phyloP scores from a whole-genome alignment of 148 eudicot species.

The Fagopyrum homotropicum region DNA sequence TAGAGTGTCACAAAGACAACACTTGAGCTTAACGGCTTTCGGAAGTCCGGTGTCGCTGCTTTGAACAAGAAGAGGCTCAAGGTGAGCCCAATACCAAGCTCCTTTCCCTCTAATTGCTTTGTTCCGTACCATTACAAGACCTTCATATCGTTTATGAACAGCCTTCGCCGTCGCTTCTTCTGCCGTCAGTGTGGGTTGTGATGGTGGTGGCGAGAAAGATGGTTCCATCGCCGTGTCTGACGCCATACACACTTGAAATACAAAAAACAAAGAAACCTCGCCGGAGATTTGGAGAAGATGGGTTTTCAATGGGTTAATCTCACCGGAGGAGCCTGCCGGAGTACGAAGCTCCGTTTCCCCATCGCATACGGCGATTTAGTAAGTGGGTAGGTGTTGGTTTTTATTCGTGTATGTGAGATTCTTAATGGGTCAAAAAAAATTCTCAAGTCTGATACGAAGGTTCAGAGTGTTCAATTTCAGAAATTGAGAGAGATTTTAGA shows the following conservation, averaged over 20 bases:
- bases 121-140: constrained; percentile 67
- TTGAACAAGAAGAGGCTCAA: constrained; percentile 65
- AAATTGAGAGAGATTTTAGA: not conserved
- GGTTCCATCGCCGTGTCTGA: constrained; percentile 2
- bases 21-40: constrained; percentile 77
- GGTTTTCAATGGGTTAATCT: not conserved
- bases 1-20: constrained; percentile 63
- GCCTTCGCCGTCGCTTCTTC: constrained; percentile 62
- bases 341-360: not conserved
- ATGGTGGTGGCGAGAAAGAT: not conserved
- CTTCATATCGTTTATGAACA: constrained; percentile 66
- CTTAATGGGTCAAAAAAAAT: not conserved
- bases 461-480: not conserved
- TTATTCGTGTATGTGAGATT: not conserved
- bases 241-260: not conserved
- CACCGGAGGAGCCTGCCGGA: not conserved
- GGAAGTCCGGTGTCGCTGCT: constrained; percentile 53
- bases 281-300: not conserved
- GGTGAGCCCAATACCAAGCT: constrained; percentile 96
- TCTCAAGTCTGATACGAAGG: not conserved
- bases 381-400: no score
- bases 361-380: not conserved
- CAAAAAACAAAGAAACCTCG: not conserved
- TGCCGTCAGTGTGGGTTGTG: constrained; percentile 15
- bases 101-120: constrained; percentile 90